These are phyloP conservation scores for Microdochium nivale DNA, from an alignment of 2,329 filamentous ascomycete genomes.

Conservation along the genomic window DNA sequence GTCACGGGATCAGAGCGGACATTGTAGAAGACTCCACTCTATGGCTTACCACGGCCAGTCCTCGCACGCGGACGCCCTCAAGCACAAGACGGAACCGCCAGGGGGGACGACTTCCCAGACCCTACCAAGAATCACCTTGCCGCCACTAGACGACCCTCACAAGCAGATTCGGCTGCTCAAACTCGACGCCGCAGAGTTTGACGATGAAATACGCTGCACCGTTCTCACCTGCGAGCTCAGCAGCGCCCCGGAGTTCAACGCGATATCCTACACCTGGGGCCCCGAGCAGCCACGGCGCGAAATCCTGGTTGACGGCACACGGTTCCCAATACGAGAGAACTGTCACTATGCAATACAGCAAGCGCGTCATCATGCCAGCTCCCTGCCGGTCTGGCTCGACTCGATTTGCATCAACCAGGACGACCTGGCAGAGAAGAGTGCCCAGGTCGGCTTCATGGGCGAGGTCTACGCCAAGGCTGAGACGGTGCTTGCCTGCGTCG, in stretches of 20 bases:
- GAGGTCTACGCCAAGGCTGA: neutral
- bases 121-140: neutral
- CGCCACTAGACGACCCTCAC: neutral
- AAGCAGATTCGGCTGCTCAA: neutral
- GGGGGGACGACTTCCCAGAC: neutral
- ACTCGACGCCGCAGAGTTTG: neutral
- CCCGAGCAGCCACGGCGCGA: neutral
- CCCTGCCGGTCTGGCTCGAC: neutral
- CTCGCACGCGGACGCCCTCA: no score
- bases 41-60: no score
- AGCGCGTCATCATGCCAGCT: neutral
- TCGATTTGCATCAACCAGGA: neutral
- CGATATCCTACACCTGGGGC: neutral
- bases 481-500: neutral
- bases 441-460: slow-evolving; percentile 2
- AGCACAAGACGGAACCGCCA: neutral
- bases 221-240: neutral
- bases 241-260: neutral
- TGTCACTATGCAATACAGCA: no score
- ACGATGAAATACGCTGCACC: neutral
- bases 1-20: no score
- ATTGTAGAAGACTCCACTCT: no score
- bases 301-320: neutral
- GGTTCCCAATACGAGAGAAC: neutral
- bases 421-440: neutral